Conservation (phyloP, 371 early-diverging fungal species). For the Lichtheimia hyalospora region DNA sequence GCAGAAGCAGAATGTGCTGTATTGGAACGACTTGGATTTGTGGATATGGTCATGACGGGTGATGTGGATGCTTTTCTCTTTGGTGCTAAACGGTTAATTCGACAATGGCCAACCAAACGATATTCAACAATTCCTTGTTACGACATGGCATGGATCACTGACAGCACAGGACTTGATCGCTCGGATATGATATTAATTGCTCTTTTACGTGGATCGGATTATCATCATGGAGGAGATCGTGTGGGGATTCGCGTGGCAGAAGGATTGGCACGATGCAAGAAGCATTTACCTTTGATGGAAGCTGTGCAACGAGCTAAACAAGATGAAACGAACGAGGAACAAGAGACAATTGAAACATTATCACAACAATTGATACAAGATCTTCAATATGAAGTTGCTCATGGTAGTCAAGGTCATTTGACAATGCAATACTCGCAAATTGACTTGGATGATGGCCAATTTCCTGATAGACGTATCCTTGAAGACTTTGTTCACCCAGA, state of each 20-base stretch:
- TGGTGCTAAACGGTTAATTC: constrained; percentile 34
- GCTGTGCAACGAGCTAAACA: constrained; percentile 8
- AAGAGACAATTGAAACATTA: neutral
- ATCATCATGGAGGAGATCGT: constrained; percentile 24
- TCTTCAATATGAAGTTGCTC: neutral
- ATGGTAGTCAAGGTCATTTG: neutral
- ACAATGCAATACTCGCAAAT: neutral
- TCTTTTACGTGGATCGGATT: constrained; percentile 37
- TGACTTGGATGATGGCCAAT: neutral
- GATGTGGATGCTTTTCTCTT: constrained; percentile 43
- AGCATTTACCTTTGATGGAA: constrained; percentile 22
- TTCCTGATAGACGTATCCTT: neutral
- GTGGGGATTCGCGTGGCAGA: constrained; percentile 31
- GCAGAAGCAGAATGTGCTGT: constrained; percentile 49
- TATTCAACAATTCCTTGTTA: constrained; percentile 18
- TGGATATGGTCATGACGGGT: constrained; percentile 36
- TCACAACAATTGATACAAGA: neutral
- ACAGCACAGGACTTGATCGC: constrained; percentile 24
- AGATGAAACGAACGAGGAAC: neutral
- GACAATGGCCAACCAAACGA: constrained; percentile 27
- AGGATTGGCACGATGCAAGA: constrained; percentile 25
- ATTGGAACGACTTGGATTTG: constrained; percentile 29
- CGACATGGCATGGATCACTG: constrained; percentile 26
- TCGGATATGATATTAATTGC: constrained; percentile 45
- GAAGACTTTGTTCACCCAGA: neutral